These are phyloP conservation scores for Wickerhamiella sorbophila DNA, from an alignment of 805 yeast species.

Conservation along the genomic window DNA sequence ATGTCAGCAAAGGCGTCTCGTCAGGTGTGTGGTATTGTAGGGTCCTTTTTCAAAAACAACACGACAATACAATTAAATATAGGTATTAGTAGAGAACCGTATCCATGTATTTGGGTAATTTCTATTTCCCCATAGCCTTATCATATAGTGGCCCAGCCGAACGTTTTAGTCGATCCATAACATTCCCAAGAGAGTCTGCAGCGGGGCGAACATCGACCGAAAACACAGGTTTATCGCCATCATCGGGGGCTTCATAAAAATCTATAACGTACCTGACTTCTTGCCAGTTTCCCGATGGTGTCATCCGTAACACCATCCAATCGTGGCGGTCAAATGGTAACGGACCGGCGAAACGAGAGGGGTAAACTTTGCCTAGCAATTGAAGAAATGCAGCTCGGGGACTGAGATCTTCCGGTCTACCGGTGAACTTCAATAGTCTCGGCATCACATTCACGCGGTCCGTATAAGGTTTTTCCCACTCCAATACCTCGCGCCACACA, in stretches of 20 bases:
- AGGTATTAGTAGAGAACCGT: too few species aligned
- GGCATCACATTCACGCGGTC: constrained; percentile 44
- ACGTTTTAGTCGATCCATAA: constrained; percentile 50
- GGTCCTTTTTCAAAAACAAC: too few species aligned
- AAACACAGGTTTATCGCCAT: constrained; percentile 68
- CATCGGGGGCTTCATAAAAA: constrained; percentile 92
- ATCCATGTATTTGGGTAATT: too few species aligned
- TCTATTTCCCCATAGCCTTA: constrained; percentile 52
- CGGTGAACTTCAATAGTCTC: constrained; percentile 72
- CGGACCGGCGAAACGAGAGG: constrained; percentile 52
- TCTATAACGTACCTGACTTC: constrained; percentile 86
- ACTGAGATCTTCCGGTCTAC: constrained; percentile 73
- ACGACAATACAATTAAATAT: too few species aligned
- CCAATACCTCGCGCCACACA: constrained; percentile 87
- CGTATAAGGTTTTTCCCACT: constrained; percentile 77
- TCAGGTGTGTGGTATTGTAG: too few species aligned
- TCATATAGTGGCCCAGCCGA: constrained; percentile 57
- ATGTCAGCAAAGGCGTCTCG: too few species aligned
- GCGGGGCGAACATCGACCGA: constrained; percentile 94
- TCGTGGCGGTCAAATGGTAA: constrained; percentile 98
- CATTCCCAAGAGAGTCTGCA: constrained; percentile 50
- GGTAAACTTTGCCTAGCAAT: constrained; percentile 52
- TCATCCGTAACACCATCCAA: constrained; percentile 76
- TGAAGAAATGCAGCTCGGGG: constrained; percentile 73
- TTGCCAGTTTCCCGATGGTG: constrained; percentile 35